Evolutionary conservation across 1,139 yeast species (phyloP).

Genomic region (Kurtzmaniella natalensis): DNA sequence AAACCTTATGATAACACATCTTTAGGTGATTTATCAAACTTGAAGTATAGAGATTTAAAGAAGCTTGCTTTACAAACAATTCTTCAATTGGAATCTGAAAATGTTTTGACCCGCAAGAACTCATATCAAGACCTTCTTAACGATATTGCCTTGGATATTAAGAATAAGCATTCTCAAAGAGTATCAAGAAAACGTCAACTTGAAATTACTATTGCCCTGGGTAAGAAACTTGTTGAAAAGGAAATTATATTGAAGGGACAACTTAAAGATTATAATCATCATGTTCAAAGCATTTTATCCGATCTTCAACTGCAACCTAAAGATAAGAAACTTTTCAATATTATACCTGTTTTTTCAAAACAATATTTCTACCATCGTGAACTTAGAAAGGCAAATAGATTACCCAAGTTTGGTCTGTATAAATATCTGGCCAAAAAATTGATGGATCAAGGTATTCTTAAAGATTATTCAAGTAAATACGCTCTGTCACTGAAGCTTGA

Average conservation of each 20-base stretch:
- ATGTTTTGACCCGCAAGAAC: conserved; percentile 60
- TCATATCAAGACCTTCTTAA: conserved; percentile 78
- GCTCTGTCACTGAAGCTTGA: conserved; percentile 60
- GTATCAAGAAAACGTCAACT: conserved; percentile 59
- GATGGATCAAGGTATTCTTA: conserved; percentile 65
- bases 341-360: conserved; percentile 64
- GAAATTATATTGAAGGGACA: conserved; percentile 58
- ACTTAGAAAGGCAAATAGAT: conserved; percentile 59
- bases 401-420: conserved; percentile 79
- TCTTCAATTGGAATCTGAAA: conserved; percentile 69
- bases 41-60: conserved; percentile 74
- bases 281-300: conserved; percentile 62
- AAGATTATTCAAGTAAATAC: conserved; percentile 42
- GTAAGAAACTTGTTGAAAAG: conserved; percentile 57
- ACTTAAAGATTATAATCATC: conserved; percentile 61
- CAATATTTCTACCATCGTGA: conserved; percentile 78
- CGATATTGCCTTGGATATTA: conserved; percentile 81
- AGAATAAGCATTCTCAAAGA: conserved; percentile 71
- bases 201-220: conserved; percentile 54
- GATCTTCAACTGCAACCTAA: conserved; percentile 57
- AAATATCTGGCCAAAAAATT: conserved; percentile 76
- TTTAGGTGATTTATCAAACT: conserved; percentile 50
- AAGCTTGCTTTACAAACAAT: conserved; percentile 71
- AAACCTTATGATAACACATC: conserved; percentile 38
- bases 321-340: conserved; percentile 48